Percentiles rank a stretch among this genome's conserved stretches.
phyloP scores from a whole-genome alignment of 805 yeast genomes.

The Metschnikowia kunwiensis region DNA sequence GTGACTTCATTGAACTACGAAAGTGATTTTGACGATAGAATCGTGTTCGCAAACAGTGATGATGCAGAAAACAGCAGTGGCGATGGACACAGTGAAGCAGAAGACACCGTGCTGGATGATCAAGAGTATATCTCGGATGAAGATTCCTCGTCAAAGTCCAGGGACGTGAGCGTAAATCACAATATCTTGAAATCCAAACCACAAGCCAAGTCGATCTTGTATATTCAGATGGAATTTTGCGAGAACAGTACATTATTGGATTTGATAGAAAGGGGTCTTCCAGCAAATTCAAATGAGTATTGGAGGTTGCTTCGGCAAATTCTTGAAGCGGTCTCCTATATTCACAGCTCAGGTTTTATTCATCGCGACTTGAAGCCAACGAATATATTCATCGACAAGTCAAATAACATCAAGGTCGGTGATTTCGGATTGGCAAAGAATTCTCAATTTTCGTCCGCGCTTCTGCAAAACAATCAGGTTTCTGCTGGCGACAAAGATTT shows the following conservation, averaged over 20 bases:
- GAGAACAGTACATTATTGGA: slow-evolving; percentile 89
- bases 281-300: slow-evolving; percentile 68
- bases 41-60: slow-evolving; percentile 33
- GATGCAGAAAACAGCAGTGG: slow-evolving; percentile 2
- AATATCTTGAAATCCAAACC: neutral
- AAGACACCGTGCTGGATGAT: slow-evolving; percentile 11
- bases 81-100: slow-evolving; percentile 2
- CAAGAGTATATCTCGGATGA: neutral
- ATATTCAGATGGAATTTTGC: slow-evolving; percentile 98
- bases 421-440: slow-evolving; percentile 96
- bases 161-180: neutral
- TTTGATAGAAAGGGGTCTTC: slow-evolving; percentile 70
- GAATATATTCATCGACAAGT: slow-evolving; percentile 90
- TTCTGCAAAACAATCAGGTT: slow-evolving; percentile 41
- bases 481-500: slow-evolving; percentile 55
- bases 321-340: slow-evolving; percentile 83
- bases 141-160: neutral
- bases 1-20: slow-evolving; percentile 54
- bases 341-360: slow-evolving; percentile 90
- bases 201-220: slow-evolving; percentile 60
- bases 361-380: slow-evolving; percentile 95
- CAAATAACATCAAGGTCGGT: slow-evolving; percentile 87
- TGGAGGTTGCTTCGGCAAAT: slow-evolving; percentile 89
- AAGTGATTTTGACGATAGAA: slow-evolving; percentile 26
- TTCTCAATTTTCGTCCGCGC: slow-evolving; percentile 51